Evolutionary conservation across 2,329 filamentous ascomycete species (phyloP), one percentile per base, ranked within the genome.

Genomic region (Macrophomina pseudophaseolina): DNA sequence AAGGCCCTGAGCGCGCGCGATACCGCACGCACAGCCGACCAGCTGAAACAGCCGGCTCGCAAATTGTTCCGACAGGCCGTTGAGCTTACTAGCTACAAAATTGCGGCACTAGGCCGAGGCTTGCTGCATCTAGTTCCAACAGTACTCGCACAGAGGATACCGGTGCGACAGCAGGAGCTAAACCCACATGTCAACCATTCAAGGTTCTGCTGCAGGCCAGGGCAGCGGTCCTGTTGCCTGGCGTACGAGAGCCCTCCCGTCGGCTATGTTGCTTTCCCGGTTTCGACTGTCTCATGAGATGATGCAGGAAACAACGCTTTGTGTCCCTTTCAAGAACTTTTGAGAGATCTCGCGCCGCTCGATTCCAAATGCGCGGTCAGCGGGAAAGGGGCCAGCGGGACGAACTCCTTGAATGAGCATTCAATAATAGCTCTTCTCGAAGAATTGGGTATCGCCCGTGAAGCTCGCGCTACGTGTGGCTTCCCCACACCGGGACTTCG

Each of bases 231-330:
- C 64, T 35, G 40, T 44, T 7, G n/a, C 49, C 35, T 38, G 38
- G 51, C n/a, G 64, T 53, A 66, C 40, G 64, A 66, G 64, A 65
- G 60, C 53, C 64, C 38, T 59, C 28, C 54, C 46, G 48, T 56
- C 56, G 65, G 65, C 54, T 35, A 62, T 60, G 54, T 42, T 28
- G 46, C 56, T 53, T 53, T 60, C 65, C 65, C 42, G 65, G 65
- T 66, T 66, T 66, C 48, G 46, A 32, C 53, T 40, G 65, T 66
- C 65, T 66, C 56, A 54, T 66, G 65, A 66, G 65, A 54, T 53
- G 65, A 46, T 66, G 65, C 65, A 66, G 65, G 52, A 66, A 59
- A 51, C 65, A 66, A 35, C 38, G 65, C 56, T 18, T 23, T 38
- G 53, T 52, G 52, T 46, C n/a, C 42, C 40, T 32, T 23, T 23